These are phyloP conservation scores for Ailanthus altissimus DNA, from an alignment of 345 rosid species.

Conservation along the genomic window DNA sequence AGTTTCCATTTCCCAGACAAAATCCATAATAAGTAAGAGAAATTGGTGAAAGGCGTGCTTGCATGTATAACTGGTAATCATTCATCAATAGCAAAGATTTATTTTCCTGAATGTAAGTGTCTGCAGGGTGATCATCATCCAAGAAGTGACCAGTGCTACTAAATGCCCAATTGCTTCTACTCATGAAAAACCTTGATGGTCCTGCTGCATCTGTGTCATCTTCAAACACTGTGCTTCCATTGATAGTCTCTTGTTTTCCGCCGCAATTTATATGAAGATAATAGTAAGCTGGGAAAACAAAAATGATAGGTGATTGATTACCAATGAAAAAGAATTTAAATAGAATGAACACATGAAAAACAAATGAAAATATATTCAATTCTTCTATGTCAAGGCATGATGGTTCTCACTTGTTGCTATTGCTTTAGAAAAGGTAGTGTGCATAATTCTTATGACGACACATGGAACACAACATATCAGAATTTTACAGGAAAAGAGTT, in stretches of 20 bases:
- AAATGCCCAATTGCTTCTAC: slow-evolving; percentile 40
- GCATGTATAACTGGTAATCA: slow-evolving; percentile 36
- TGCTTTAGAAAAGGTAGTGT: too few species aligned
- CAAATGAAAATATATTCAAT: not conserved
- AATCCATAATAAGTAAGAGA: slow-evolving; percentile 53
- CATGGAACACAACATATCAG: too few species aligned
- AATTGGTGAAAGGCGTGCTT: slow-evolving; percentile 46
- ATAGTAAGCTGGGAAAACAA: slow-evolving; percentile 25
- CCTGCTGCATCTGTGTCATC: slow-evolving; percentile 34
- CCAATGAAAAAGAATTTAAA: not conserved
- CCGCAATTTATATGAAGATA: slow-evolving; percentile 50
- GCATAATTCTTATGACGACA: too few species aligned
- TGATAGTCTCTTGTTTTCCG: slow-evolving; percentile 16
- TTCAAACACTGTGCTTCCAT: slow-evolving; percentile 25
- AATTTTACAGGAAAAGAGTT: too few species aligned
- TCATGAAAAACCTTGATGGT: slow-evolving; percentile 29
- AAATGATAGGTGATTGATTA: not conserved
- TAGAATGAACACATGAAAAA: not conserved
- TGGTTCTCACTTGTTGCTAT: too few species aligned
- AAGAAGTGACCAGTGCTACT: slow-evolving; percentile 57
- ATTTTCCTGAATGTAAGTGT: slow-evolving; percentile 12
- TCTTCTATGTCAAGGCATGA: not conserved
- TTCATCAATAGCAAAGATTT: slow-evolving; percentile 11
- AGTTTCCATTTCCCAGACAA: slow-evolving; percentile 48
- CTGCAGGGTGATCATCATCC: slow-evolving; percentile 5